Conservation (phyloP, 257 asterid species). For the Nemophila menziesii region DNA sequence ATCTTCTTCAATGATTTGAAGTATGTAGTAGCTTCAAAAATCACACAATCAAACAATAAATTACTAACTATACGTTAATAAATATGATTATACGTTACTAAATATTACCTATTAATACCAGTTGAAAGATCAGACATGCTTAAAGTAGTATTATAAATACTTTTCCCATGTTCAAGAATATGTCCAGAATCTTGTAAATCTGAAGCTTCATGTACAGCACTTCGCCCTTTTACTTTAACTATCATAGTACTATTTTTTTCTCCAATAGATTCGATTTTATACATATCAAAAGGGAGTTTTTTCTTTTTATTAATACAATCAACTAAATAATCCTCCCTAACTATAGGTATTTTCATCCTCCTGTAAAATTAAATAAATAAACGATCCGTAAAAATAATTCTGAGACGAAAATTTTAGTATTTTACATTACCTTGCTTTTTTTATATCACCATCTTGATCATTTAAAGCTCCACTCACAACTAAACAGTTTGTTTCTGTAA, state of each 20-base stretch:
- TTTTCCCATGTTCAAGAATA: conserved; percentile 76
- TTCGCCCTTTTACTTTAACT: conserved; percentile 87
- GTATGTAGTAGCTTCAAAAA: conserved; percentile 68
- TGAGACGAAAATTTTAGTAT: conserved; percentile 13
- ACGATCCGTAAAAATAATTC: conserved; percentile 3
- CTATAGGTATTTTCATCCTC: conserved; percentile 82
- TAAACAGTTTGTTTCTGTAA: conserved; percentile 68
- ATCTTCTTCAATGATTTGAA: conserved; percentile 94
- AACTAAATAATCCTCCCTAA: conserved; percentile 72
- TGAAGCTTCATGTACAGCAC: conserved; percentile 88
- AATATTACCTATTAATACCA: conserved; percentile 90
- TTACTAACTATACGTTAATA: no score
- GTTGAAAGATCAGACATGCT: conserved; percentile 86
- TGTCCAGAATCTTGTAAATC: conserved; percentile 91
- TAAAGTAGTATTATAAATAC: conserved; percentile 81
- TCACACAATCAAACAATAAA: no score
- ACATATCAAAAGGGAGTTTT: conserved; percentile 69
- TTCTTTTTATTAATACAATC: conserved; percentile 62
- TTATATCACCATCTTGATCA: conserved; percentile 49
- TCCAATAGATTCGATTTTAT: conserved; percentile 50
- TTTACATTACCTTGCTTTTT: conserved; percentile 66
- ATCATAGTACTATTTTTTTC: conserved; percentile 48
- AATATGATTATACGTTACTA: no score
- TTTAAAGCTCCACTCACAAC: conserved; percentile 41
- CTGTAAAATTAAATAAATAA: conserved; percentile 25